phyloP scores from a whole-genome alignment of 129 eudicot species.

The Lonicera japonica region DNA sequence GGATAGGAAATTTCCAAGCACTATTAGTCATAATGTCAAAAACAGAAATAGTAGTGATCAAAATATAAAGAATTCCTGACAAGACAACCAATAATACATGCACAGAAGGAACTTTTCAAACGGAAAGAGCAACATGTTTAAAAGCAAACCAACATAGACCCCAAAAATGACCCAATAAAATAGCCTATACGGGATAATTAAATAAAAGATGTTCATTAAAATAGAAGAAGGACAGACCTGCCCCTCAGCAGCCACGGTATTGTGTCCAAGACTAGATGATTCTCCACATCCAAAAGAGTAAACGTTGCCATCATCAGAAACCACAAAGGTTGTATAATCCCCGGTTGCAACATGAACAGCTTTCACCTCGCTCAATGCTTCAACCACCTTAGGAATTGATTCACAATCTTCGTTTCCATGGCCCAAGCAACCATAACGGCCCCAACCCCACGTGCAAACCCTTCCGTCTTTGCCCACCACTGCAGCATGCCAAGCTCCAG shows the following conservation, averaged over 20 bases:
- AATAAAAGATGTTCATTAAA: not conserved
- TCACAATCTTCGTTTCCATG: slow-evolving; percentile 96
- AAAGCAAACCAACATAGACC: too few relatives aligned
- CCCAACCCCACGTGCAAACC: slow-evolving; percentile 99
- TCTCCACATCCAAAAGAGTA: slow-evolving; percentile 97
- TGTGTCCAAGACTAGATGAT: slow-evolving; percentile 91
- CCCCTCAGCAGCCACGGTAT: slow-evolving; percentile 48
- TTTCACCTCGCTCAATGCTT: slow-evolving; percentile 65
- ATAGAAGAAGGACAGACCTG: slow-evolving; percentile 39
- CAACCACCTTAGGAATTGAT: slow-evolving; percentile 88
- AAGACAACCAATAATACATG: too few relatives aligned
- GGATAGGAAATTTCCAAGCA: too few relatives aligned
- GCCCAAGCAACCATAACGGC: slow-evolving; percentile 85
- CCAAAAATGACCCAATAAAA: too few relatives aligned
- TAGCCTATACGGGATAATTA: too few relatives aligned
- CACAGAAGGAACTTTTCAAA: too few relatives aligned
- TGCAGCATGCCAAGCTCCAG: slow-evolving; percentile 99
- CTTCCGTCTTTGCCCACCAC: slow-evolving; percentile 90
- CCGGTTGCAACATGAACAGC: slow-evolving; percentile 97
- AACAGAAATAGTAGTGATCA: too few relatives aligned
- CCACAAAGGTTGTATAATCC: slow-evolving; percentile 89
- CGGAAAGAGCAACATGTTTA: too few relatives aligned
- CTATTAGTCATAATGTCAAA: too few relatives aligned
- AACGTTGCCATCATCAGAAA: slow-evolving; percentile 73
- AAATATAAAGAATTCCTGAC: too few relatives aligned